These are phyloP conservation scores for Aspergillus diversus DNA, from an alignment of 495 filamentous ascomycete genomes.

Conservation along the genomic window DNA sequence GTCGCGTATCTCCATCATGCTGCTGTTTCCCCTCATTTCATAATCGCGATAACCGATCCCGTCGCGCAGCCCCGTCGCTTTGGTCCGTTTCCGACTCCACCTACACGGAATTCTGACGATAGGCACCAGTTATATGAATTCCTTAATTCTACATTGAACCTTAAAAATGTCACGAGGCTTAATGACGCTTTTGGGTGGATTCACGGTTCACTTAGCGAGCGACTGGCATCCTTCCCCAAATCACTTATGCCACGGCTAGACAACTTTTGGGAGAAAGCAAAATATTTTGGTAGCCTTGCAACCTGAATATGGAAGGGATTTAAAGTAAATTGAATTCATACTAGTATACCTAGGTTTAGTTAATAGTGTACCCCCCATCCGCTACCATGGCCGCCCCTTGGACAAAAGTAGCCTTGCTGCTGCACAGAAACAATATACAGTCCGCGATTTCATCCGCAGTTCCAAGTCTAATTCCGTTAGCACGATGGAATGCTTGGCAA, in stretches of 20 bases:
- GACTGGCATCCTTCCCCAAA: no score
- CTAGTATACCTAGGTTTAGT: not conserved
- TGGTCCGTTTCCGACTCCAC: not conserved
- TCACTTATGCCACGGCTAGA: no score
- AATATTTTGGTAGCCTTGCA: no score
- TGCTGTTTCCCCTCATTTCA: not conserved
- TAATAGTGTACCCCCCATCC: slow-evolving; percentile 7
- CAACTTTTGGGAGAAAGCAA: no score
- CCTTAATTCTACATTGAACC: no score
- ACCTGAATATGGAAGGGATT: no score
- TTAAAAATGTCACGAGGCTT: no score
- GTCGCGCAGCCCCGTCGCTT: not conserved
- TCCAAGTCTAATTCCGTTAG: not conserved
- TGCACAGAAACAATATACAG: slow-evolving; percentile 1
- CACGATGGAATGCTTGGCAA: not conserved
- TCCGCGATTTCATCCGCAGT: slow-evolving; percentile 4
- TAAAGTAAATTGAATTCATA: not conserved
- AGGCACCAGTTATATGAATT: no score
- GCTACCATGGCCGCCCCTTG: not conserved
- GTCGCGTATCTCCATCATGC: not conserved
- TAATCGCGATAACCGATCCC: not conserved
- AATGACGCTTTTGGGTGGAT: no score
- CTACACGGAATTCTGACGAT: no score
- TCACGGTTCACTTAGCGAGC: no score
- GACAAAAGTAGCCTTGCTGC: slow-evolving; percentile 5